Conservation (phyloP, 164 flowering plant species). For the Warburgia ugandensis region DNA sequence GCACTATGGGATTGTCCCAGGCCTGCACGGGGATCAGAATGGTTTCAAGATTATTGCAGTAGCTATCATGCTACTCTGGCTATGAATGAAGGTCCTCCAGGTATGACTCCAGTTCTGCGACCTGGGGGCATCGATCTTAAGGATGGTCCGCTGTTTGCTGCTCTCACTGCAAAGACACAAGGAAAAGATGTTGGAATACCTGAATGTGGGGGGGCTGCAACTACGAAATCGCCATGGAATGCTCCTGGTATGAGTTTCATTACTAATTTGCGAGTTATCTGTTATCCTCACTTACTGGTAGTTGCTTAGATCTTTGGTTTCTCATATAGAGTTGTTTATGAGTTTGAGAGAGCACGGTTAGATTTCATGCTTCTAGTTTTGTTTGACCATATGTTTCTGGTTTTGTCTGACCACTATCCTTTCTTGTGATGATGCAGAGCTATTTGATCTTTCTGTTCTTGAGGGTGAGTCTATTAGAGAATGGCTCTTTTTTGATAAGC, state of each 20-base stretch:
- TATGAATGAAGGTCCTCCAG: conserved; percentile 86
- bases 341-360: too few species aligned
- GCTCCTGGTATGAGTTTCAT: conserved; percentile 65
- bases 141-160: conserved; percentile 88
- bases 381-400: too few species aligned
- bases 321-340: too few species aligned
- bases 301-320: too few species aligned
- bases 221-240: conserved; percentile 98
- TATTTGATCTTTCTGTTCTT: conserved; percentile 76
- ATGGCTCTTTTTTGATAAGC: conserved; percentile 99
- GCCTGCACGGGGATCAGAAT: conserved; percentile 79
- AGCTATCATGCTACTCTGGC: conserved; percentile 75
- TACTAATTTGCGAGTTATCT: too few species aligned
- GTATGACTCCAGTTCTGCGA: conserved; percentile 86
- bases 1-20: conserved; percentile 99
- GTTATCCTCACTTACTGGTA: too few species aligned
- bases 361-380: too few species aligned
- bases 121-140: conserved; percentile 96
- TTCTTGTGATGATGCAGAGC: conserved; percentile 47
- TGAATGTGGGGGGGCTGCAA: conserved; percentile 98
- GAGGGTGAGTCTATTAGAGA: conserved; percentile 92
- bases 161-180: conserved; percentile 75
- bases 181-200: conserved; percentile 96
- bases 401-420: too few species aligned
- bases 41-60: conserved; percentile 89